Evolutionary conservation across 2,329 filamentous ascomycete species (phyloP), one percentile per base, ranked within the genome.

Genomic region (Phaeosphaeria sp.): DNA sequence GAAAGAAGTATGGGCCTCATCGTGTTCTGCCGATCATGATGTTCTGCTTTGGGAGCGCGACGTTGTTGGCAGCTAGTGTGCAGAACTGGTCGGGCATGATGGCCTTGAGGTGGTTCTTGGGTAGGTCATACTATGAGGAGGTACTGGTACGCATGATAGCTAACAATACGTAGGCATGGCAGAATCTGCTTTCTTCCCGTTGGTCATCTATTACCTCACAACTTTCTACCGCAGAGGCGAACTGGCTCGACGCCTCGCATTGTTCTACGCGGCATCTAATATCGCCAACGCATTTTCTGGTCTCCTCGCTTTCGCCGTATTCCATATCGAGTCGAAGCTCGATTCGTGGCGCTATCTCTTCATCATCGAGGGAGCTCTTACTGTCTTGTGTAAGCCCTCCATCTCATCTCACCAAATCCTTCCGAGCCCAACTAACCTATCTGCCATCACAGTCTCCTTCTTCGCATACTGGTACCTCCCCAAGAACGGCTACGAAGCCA

Each of bases 251-350:
- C 85, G 90, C 2, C 80, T 92, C 1, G 89, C 89, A 36, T 79
- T 92, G 57, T 92, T 92, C 78, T 93, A 93, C 66, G 91, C 90
- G 0, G 90, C 90, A 0, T 88, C 85, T 22, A 91, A 89, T 68
- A 90, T 93, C 57, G 90, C 91, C 21, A 87, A 86, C 56, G 88
- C 87, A 2, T 90, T 89, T 65, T 83, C 83, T 0, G 86, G 86
- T 3, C 75, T 89, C 1, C 78, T 88, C 15, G 81, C 86, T 0
- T 88, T 85, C 57, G 86, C 83, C 3, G 84, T 87, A 6, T 90
- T 89, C 72, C 85, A 86, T 24, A 74, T 76, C 18, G 65, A 87
- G 11, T 79, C 82, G 0, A 77, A 77, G 33, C 84, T 86, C 78
- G 78, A 82, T 1, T 81, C 81, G 0, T 90, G 88, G 88, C 80